phyloP scores from a whole-genome alignment of 139 green algal species.

The Coelastrella sp. region DNA sequence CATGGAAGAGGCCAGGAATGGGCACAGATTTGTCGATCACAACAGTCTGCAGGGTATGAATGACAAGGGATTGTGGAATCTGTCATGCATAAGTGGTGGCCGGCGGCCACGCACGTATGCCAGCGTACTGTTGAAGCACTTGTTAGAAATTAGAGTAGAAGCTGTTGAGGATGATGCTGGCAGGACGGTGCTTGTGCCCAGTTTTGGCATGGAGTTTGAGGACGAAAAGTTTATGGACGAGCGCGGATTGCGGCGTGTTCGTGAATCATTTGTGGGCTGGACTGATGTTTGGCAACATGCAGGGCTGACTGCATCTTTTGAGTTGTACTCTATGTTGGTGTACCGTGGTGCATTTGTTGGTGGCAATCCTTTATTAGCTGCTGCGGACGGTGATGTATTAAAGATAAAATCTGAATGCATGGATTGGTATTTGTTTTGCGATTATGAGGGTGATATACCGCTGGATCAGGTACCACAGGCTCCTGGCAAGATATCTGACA shows the following conservation, averaged over 20 bases:
- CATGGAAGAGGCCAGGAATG: slow-evolving; percentile 1
- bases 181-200: not conserved
- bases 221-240: not conserved
- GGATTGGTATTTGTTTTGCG: not conserved
- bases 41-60: not conserved
- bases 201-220: not conserved
- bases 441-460: not conserved
- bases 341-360: not conserved
- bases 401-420: not conserved
- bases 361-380: not conserved
- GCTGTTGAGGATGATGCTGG: not conserved
- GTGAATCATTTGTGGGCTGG: not conserved
- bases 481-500: not conserved
- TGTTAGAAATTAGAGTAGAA: not conserved
- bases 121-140: not conserved
- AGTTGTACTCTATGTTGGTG: not conserved
- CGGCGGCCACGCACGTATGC: not conserved
- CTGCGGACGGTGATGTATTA: not conserved
- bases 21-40: not conserved
- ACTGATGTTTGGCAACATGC: not conserved
- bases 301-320: not conserved
- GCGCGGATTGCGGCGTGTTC: not conserved
- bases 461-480: not conserved
- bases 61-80: not conserved
- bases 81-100: not conserved